These are phyloP conservation scores for Vanderwaltozyma polyspora DNA, from an alignment of 805 yeast species.

Conservation along the genomic window DNA sequence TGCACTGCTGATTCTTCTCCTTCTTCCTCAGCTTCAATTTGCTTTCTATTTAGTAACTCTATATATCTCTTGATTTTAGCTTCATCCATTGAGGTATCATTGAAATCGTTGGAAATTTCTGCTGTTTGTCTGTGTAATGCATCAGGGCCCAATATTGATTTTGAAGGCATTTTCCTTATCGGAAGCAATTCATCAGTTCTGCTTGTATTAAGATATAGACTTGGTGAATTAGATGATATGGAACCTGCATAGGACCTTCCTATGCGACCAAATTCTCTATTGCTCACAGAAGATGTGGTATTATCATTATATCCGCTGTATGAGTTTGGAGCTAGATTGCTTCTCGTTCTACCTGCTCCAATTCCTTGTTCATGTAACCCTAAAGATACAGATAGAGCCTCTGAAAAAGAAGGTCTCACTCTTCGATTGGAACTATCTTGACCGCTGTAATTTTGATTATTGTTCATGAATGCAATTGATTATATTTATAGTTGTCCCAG, in stretches of 20 bases:
- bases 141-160: slow-evolving; percentile 19
- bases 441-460: too few relatives aligned
- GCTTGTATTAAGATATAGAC: background rate
- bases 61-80: slow-evolving; percentile 9
- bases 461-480: too few relatives aligned
- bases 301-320: too few relatives aligned
- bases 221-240: slow-evolving; percentile 15
- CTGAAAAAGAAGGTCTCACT: slow-evolving; percentile 13
- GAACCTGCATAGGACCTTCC: slow-evolving; percentile 25
- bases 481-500: too few relatives aligned
- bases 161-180: background rate
- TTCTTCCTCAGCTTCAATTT: slow-evolving; percentile 5
- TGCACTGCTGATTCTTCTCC: background rate
- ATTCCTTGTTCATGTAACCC: slow-evolving; percentile 17
- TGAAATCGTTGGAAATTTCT: slow-evolving; percentile 22
- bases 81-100: slow-evolving; percentile 10
- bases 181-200: background rate
- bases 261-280: slow-evolving; percentile 8
- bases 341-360: background rate
- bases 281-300: background rate
- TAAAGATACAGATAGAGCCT: slow-evolving; percentile 23
- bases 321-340: too few relatives aligned
- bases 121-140: slow-evolving; percentile 26
- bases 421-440: background rate
- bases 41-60: too few relatives aligned